A percentile compares a stretch with the other conserved stretches of the same genome.
These are phyloP conservation scores for Zygoascus bituminiphila DNA, from an alignment of 805 yeast genomes.

Conservation along the genomic window DNA sequence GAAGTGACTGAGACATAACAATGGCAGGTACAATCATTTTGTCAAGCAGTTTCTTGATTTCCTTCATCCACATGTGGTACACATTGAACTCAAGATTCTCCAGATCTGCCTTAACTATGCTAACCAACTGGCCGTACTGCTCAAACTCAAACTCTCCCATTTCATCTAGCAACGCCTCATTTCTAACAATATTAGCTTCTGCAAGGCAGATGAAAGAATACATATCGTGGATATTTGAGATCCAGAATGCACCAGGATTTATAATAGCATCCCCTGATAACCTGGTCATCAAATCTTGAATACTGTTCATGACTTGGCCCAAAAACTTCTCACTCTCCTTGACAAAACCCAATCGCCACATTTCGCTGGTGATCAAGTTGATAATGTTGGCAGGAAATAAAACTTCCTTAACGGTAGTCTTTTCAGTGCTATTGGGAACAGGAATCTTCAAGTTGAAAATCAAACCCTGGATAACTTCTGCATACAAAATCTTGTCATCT, in stretches of 20 bases:
- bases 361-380: conserved; percentile 84
- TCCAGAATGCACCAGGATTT: conserved; percentile 94
- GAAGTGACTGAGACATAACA: conserved; percentile 86
- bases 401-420: conserved; percentile 79
- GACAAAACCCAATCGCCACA: conserved; percentile 96
- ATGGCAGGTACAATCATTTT: conserved; percentile 93
- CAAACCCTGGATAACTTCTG: conserved; percentile 80
- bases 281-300: conserved; percentile 74
- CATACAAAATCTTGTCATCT: conserved; percentile 42
- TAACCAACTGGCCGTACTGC: conserved; percentile 80
- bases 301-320: conserved; percentile 79
- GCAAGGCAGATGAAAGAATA: conserved; percentile 93
- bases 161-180: conserved; percentile 68
- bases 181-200: conserved; percentile 80
- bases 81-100: conserved; percentile 89
- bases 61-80: conserved; percentile 95
- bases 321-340: conserved; percentile 84
- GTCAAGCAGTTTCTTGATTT: conserved; percentile 81
- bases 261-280: conserved; percentile 80
- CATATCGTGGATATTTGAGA: conserved; percentile 90
- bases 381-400: conserved; percentile 93
- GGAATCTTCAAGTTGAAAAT: conserved; percentile 82
- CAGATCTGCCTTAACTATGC: conserved; percentile 87
- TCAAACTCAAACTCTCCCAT: conserved; percentile 86
- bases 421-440: conserved; percentile 74